Base-by-base conservation (phyloP, 2,329 filamentous ascomycete genomes). In the Penicillium italicum region DNA sequence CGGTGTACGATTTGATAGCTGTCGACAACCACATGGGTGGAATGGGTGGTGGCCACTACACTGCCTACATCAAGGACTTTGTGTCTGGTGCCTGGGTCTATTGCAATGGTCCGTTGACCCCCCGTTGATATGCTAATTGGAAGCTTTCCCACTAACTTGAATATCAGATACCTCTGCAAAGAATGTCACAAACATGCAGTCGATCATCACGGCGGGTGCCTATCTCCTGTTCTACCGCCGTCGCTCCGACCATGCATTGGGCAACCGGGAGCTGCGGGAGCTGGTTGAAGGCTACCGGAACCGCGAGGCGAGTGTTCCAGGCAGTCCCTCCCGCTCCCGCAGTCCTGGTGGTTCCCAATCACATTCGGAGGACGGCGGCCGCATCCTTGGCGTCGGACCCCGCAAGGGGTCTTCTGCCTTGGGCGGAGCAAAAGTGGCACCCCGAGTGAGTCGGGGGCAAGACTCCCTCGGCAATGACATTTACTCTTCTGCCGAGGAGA, bases 211-310 rank as follows among this genome's bases (percentile, higher is more conserved):
- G 5, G 76, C 83, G 16, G 87, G 89, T 20, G 94, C 94, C 0
- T 99, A 99, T 74, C 82, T 99, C 11, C 81, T 99, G 33, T 99
- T 99, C 79, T 99, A 99, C 76, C 90, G 94, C 38, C 89, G 94
- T 55, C 88, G 91, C 61, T 90, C 91, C 5, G 80, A 83, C 8
- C 76, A 75, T 59, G 89, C 91, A 60, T 84, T 99, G 62, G 94
- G 94, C 55, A 92, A 92, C 26, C 81, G 86, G 42, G 82, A 82
- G 49, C 86, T 97, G 57, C 82, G 86, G 63, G 79, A 86, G 62
- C 85, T 96, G 47, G 79, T 90, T 51, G 82, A 86, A 50, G 79
- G 81, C 53, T 89, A 83, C 60, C 80, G 82, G 57, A 75, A 80
- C 50, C 71, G 74, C 47, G 77, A 76, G 56, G 78, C 73, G 6